A percentile compares a stretch with the other conserved stretches of the same genome.
These are phyloP conservation scores for Asterochloris erici DNA, from an alignment of 139 green algal species.

Conservation along the genomic window DNA sequence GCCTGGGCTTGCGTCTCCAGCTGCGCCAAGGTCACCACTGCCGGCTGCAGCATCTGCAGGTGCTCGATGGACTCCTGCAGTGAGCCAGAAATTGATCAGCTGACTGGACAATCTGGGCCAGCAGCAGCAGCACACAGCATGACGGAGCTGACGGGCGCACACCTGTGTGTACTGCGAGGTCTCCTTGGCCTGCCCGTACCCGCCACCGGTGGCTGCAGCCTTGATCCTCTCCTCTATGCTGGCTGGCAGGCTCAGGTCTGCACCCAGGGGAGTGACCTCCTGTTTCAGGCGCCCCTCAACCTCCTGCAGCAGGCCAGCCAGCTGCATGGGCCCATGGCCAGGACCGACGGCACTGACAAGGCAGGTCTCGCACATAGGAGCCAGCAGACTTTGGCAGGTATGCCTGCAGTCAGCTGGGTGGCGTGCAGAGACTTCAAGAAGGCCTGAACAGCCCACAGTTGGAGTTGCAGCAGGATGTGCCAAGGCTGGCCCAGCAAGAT, in stretches of 20 bases:
- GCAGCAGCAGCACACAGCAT: not conserved
- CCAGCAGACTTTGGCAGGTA: too few species aligned
- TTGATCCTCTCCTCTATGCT: constrained; percentile 30
- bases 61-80: constrained; percentile 28
- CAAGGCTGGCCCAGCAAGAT: too few species aligned
- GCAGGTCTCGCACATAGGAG: too few species aligned
- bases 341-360: too few species aligned
- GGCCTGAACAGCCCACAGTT: too few species aligned
- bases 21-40: constrained; percentile 50
- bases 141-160: not conserved
- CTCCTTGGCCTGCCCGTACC: constrained; percentile 8
- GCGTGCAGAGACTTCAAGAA: too few species aligned
- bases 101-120: not conserved
- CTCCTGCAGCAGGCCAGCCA: constrained; percentile 32
- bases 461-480: too few species aligned
- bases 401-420: too few species aligned
- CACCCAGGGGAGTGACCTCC: constrained; percentile 35
- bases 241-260: constrained; percentile 60
- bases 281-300: constrained; percentile 59
- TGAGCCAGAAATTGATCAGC: not conserved
- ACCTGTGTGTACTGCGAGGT: constrained; percentile 2
- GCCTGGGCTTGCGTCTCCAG: constrained; percentile 65
- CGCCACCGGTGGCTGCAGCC: not conserved
- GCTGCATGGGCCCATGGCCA: too few species aligned
- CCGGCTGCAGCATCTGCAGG: constrained; percentile 43